Evolutionary conservation across 75 land plant species (phyloP).

Genomic region (Gnetum montanum): DNA sequence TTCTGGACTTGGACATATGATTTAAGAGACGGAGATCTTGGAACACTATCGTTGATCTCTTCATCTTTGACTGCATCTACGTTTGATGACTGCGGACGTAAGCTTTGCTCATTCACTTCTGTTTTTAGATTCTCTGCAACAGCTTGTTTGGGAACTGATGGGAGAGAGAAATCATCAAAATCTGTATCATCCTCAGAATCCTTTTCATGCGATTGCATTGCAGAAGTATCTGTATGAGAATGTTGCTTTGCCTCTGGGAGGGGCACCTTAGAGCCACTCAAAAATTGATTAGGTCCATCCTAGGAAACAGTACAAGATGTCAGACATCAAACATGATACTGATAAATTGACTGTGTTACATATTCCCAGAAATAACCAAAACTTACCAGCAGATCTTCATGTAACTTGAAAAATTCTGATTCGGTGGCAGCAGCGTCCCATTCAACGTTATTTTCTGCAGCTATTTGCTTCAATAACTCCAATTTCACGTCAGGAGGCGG

Average conservation of each 20-base stretch:
- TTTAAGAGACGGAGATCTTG: conserved; percentile 4
- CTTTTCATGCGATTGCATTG: conserved; percentile 12
- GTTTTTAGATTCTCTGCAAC: conserved; percentile 4
- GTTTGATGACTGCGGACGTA: conserved; percentile 1
- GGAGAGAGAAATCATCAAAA: conserved; percentile 37
- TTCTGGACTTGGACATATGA: conserved; percentile 1
- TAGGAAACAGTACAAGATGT: conserved; percentile 11
- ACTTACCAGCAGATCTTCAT: conserved; percentile 70
- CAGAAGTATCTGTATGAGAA: background rate
- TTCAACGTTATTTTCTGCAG: conserved; percentile 71
- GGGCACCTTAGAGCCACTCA: conserved; percentile 35
- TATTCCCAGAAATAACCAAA: background rate
- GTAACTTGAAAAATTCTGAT: conserved; percentile 53
- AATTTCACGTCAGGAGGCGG: conserved; percentile 75
- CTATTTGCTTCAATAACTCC: conserved; percentile 88
- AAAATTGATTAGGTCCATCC: conserved; percentile 51
- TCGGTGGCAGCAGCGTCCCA: conserved; percentile 80
- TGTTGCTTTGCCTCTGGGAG: conserved; percentile 47
- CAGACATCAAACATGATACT: background rate
- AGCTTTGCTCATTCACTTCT: conserved; percentile 11
- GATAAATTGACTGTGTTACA: background rate
- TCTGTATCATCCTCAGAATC: conserved; percentile 22
- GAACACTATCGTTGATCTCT: conserved; percentile 1
- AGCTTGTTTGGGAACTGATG: conserved; percentile 36
- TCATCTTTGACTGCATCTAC: background rate